Evolutionary conservation across 2,329 filamentous ascomycete genomes (phyloP), one percentile per base, ranked within the genome.

Genomic region (Aspergillus melleus): DNA sequence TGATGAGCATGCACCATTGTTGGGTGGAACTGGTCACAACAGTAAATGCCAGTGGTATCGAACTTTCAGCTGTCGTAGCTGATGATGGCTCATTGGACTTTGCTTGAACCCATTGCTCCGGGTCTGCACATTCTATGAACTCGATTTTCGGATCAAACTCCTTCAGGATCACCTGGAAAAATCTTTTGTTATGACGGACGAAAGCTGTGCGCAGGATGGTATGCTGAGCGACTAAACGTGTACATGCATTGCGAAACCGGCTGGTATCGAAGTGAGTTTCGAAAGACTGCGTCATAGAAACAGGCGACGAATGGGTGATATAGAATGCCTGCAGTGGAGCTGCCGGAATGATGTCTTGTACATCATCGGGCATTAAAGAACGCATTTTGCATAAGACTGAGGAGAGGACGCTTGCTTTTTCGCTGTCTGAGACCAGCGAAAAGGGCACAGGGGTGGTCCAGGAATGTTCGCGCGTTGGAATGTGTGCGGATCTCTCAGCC

Each of bases 171-270:
- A 61, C 58, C 22, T 61, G 60, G 50, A 59, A 47, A 12, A 61
- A n/a, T 1, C 47, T 42, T 22, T 44, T 51, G 24, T 53, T 32
- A 14, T 29, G 12, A 1, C 30, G 6, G 2, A 57, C 20, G 52
- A 64, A 64, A 19, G 61, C 36, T 9, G 60, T 60, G 6, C 60
- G 60, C 12, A 64, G 29, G 26, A 62, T 62, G 32, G 58, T 62
- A 19, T 62, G 29, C 26, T 59, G 55, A 6, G 36, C 10, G 6
- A 61, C 19, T 4, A 55, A 50, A 24, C 51, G 14, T 4, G 5
- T 20, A 39, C 61, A 65, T 12, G 62, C 60, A 5, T 12, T 26
- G 10, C 12, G 14, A 9, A 64, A 54, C 6, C 54, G 54, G 36
- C 54, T 36, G 6, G 54, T 42, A 44, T 64, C 59, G 6, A 64